phyloP scores from a whole-genome alignment of 2,329 filamentous ascomycete species.

The Fusarium incarnatum region DNA sequence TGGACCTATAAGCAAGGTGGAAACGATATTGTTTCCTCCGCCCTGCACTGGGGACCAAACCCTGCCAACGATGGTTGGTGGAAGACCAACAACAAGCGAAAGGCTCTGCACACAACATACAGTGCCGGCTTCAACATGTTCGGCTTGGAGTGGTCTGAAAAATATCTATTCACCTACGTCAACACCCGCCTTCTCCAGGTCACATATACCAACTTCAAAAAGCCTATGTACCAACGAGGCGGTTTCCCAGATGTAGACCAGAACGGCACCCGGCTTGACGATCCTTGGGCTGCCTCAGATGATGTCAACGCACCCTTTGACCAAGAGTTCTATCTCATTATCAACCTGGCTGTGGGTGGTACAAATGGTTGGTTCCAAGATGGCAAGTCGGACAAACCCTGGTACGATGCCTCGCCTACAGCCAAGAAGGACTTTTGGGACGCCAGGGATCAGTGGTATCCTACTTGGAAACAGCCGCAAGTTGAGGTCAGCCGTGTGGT shows the following conservation, averaged over 20 bases:
- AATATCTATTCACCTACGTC: constrained; percentile 89
- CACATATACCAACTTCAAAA: constrained; percentile 79
- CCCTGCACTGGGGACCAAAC: constrained; percentile 86
- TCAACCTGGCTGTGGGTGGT: constrained; percentile 80
- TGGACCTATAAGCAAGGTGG: constrained; percentile 80
- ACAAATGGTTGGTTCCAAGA: constrained; percentile 90
- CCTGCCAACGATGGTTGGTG: constrained; percentile 81
- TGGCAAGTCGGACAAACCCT: constrained; percentile 77
- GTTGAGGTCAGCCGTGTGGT: constrained; percentile 77
- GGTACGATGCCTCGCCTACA: constrained; percentile 75
- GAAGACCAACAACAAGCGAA: constrained; percentile 82
- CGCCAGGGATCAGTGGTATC: constrained; percentile 71
- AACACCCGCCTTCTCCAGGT: constrained; percentile 84
- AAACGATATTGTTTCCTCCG: constrained; percentile 82
- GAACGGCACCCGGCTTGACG: constrained; percentile 73
- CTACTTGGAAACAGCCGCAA: constrained; percentile 76
- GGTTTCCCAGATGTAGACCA: constrained; percentile 71
- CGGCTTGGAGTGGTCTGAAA: constrained; percentile 87
- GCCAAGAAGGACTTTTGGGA: constrained; percentile 84
- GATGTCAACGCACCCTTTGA: constrained; percentile 78
- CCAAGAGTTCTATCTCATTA: constrained; percentile 78
- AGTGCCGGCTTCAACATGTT: constrained; percentile 77
- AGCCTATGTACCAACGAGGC: constrained; percentile 75
- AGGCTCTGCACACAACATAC: constrained; percentile 81
- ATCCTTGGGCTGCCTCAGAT: constrained; percentile 73